These are phyloP conservation scores for Mucor ambiguus DNA, from an alignment of 371 early-diverging fungal species.

Conservation along the genomic window DNA sequence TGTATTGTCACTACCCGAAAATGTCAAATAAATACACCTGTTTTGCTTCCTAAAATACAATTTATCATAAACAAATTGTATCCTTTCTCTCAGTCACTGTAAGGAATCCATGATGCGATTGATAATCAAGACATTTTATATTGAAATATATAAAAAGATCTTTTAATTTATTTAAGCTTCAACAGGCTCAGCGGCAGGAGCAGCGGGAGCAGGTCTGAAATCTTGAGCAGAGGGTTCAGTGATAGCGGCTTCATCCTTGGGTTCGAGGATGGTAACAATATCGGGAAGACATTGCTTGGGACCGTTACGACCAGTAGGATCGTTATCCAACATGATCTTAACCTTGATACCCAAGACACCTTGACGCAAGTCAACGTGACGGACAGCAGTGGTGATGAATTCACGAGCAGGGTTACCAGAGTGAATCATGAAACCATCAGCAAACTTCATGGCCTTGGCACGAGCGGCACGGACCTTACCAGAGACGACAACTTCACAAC, in stretches of 20 bases:
- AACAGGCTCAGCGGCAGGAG: constrained; percentile 46
- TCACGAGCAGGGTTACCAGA: constrained; percentile 99
- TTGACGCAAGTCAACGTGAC: constrained; percentile 99
- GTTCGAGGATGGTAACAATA: constrained; percentile 94
- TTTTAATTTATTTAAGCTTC: constrained; percentile 30
- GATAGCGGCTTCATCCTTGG: constrained; percentile 84
- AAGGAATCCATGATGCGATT: background rate
- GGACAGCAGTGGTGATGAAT: constrained; percentile 97
- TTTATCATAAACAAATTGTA: background rate
- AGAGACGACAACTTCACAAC: constrained; percentile 99
- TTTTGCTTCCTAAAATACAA: background rate
- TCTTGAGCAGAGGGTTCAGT: constrained; percentile 78
- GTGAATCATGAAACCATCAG: constrained; percentile 99
- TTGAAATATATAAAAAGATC: constrained; percentile 3
- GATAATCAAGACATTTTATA: background rate
- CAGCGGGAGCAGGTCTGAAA: constrained; percentile 63
- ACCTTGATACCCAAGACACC: constrained; percentile 99
- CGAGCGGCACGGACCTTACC: constrained; percentile 99
- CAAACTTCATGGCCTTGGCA: constrained; percentile 99
- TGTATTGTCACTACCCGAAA: constrained; percentile 37
- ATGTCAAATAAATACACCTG: background rate
- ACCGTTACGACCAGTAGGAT: constrained; percentile 96
- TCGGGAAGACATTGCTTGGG: constrained; percentile 98
- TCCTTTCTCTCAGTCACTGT: background rate
- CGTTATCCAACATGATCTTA: constrained; percentile 99